Conservation (phyloP, 371 early-diverging fungal species). For the Choanephora cucurbitarum region DNA sequence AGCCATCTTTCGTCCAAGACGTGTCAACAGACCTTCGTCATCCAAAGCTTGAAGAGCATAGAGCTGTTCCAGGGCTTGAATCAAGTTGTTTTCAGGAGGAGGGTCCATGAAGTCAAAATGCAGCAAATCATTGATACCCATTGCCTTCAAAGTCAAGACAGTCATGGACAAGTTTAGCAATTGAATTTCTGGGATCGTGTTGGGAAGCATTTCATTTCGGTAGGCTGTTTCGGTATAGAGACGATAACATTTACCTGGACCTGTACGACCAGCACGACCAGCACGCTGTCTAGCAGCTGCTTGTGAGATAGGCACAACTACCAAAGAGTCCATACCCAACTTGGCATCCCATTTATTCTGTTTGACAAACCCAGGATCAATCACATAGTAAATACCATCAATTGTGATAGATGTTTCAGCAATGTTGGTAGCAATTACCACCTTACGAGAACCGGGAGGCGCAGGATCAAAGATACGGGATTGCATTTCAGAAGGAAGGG, state of each 20-base stretch:
- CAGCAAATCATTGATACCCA: constrained; percentile 95
- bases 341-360: constrained; percentile 95
- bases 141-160: constrained; percentile 92
- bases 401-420: constrained; percentile 99
- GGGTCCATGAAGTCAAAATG: constrained; percentile 98
- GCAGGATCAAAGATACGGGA: constrained; percentile 94
- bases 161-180: constrained; percentile 91
- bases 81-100: constrained; percentile 90
- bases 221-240: constrained; percentile 97
- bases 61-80: constrained; percentile 92
- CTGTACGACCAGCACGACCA: constrained; percentile 99
- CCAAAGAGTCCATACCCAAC: constrained; percentile 92
- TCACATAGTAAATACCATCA: constrained; percentile 97
- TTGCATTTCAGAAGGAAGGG: constrained; percentile 93
- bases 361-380: constrained; percentile 98
- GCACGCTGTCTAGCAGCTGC: constrained; percentile 95
- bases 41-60: constrained; percentile 95
- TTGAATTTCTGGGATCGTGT: constrained; percentile 97
- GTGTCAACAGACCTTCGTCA: constrained; percentile 90
- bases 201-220: constrained; percentile 95
- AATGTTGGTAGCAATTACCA: constrained; percentile 98
- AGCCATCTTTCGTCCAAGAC: constrained; percentile 95
- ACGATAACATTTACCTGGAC: constrained; percentile 96
- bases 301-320: constrained; percentile 93
- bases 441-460: constrained; percentile 89